These are phyloP conservation scores for Apophysomyces sp. DNA, from an alignment of 371 early-diverging fungal species.

Conservation along the genomic window DNA sequence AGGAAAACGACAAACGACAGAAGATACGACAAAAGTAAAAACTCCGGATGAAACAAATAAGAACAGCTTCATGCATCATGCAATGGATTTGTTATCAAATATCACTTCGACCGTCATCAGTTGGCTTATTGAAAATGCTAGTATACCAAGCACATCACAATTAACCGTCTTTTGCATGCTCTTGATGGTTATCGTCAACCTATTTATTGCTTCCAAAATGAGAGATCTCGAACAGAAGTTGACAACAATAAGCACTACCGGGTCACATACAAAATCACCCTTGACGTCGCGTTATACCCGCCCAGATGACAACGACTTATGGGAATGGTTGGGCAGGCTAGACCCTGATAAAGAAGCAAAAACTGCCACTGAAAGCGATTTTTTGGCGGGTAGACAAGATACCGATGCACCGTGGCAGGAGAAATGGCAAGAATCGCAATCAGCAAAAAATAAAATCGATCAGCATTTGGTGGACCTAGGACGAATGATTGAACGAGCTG, in stretches of 20 bases:
- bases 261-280: neutral
- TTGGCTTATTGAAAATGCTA: constrained; percentile 12
- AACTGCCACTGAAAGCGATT: neutral
- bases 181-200: constrained; percentile 33
- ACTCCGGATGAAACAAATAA: neutral
- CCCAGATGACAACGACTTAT: constrained; percentile 21
- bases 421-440: constrained; percentile 13
- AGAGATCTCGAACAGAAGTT: constrained; percentile 34
- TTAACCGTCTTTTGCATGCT: constrained; percentile 33
- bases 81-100: neutral
- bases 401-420: constrained; percentile 7
- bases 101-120: neutral
- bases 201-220: constrained; percentile 42
- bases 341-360: constrained; percentile 25
- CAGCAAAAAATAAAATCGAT: constrained; percentile 26
- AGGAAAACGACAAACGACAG: neutral
- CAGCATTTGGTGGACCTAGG: constrained; percentile 36
- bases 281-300: neutral
- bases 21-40: neutral
- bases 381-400: constrained; percentile 5
- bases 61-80: neutral
- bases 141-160: constrained; percentile 22
- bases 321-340: constrained; percentile 25
- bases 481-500: constrained; percentile 38
- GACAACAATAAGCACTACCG: neutral